phyloP scores from a whole-genome alignment of 257 asterid genomes.

The Solanum rostratum region DNA sequence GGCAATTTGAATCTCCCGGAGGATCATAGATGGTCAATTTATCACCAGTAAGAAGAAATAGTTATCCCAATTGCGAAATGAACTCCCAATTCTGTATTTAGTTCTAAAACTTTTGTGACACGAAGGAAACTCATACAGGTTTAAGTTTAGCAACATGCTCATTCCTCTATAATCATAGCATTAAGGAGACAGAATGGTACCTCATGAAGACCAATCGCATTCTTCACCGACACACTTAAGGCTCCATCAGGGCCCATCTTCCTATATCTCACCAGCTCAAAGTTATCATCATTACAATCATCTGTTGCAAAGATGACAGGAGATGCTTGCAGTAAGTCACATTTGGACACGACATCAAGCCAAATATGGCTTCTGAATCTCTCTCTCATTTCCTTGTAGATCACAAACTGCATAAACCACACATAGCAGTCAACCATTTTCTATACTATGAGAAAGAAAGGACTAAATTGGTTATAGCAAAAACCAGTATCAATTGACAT shows the following conservation, averaged over 20 bases:
- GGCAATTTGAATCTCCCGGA: not conserved
- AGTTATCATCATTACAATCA: constrained; percentile 37
- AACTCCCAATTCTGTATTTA: not conserved
- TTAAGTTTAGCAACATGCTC: not conserved
- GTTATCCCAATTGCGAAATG: not conserved
- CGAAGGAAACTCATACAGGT: not conserved
- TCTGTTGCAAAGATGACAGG: constrained; percentile 66
- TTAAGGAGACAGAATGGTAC: constrained; percentile 22
- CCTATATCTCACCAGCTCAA: constrained; percentile 66
- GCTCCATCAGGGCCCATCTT: constrained; percentile 88
- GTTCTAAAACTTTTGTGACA: not conserved
- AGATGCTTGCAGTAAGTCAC: constrained; percentile 61
- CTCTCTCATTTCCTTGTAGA: constrained; percentile 79
- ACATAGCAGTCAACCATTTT: not conserved
- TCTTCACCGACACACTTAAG: constrained; percentile 57
- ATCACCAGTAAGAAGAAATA: not conserved
- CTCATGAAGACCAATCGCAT: constrained; percentile 58
- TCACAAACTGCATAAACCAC: constrained; percentile 44
- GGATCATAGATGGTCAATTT: not conserved
- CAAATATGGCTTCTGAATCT: constrained; percentile 81
- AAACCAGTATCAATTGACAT: not conserved
- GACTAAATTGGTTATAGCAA: not conserved
- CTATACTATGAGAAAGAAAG: not conserved
- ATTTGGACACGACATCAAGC: constrained; percentile 90
- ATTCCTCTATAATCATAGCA: not conserved